A percentile compares a stretch with the other conserved stretches of the same genome.
Conservation (phyloP, 2,329 filamentous ascomycete genomes). For the Verticillium klebahnii region DNA sequence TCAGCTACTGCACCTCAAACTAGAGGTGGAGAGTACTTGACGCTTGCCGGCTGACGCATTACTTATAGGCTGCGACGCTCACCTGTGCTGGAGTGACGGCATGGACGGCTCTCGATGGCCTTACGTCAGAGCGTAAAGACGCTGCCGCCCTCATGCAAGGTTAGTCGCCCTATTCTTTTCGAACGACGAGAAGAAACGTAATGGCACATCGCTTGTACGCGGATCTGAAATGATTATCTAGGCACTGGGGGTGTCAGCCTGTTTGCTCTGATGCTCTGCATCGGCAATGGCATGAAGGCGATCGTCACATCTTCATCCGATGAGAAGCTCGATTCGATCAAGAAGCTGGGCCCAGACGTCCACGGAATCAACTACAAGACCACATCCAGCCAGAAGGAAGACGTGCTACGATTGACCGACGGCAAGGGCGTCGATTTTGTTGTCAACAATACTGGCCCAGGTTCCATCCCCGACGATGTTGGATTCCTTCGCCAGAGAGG, state of each 20-base stretch:
- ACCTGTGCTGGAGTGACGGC: slow-evolving; percentile 17
- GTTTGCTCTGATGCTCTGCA: slow-evolving; percentile 17
- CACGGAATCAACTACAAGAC: slow-evolving; percentile 20
- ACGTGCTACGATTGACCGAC: slow-evolving; percentile 14
- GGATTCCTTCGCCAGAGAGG: neutral
- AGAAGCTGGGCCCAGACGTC: slow-evolving; percentile 13
- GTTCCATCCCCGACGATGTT: slow-evolving; percentile 15
- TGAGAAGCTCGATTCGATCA: slow-evolving; percentile 16
- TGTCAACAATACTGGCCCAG: slow-evolving; percentile 19
- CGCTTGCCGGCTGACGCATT: neutral
- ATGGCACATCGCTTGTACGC: too few species aligned
- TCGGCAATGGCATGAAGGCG: slow-evolving; percentile 16
- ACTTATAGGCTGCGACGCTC: slow-evolving; percentile 12
- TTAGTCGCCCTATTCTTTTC: neutral
- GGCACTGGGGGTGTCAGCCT: slow-evolving; percentile 23
- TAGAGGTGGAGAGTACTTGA: neutral
- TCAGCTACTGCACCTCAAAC: neutral
- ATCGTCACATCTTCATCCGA: slow-evolving; percentile 24
- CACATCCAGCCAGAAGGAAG: slow-evolving; percentile 10
- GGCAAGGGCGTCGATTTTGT: slow-evolving; percentile 20
- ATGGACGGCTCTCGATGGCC: slow-evolving; percentile 13
- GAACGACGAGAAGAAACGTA: too few species aligned
- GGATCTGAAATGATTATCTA: neutral
- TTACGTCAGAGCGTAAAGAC: neutral
- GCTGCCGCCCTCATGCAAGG: slow-evolving; percentile 4